A percentile compares a stretch with the other conserved stretches of the same genome.
These are phyloP conservation scores for Chlamydomonas schloesseri DNA, from an alignment of 139 green algal genomes.

Conservation along the genomic window DNA sequence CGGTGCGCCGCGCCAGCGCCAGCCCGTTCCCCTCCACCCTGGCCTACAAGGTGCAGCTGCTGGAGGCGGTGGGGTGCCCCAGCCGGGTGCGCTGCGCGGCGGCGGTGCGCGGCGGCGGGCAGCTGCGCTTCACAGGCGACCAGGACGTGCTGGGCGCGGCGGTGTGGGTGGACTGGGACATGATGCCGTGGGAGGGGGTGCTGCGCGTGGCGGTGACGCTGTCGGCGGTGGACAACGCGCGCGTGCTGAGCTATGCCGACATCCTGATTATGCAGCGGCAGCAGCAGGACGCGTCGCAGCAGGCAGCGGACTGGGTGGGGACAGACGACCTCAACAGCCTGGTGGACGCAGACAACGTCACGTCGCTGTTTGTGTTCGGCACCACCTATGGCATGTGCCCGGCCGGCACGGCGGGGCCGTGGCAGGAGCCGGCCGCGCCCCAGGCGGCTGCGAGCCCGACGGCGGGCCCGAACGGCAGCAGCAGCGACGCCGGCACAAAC, in stretches of 20 bases:
- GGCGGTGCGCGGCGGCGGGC: not conserved
- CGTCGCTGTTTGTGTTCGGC: slow-evolving; percentile 19
- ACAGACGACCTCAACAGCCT: no score
- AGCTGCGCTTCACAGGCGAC: not conserved
- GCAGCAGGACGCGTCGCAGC: no score
- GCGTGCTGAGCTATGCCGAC: no score
- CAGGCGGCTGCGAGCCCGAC: not conserved
- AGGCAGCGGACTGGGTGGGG: no score
- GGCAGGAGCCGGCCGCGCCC: not conserved
- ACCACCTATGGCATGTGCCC: slow-evolving; percentile 25
- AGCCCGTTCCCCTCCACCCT: slow-evolving; percentile 13
- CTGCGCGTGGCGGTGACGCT: slow-evolving; percentile 15
- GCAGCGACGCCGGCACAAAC: no score
- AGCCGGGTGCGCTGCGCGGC: not conserved
- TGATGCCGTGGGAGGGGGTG: not conserved
- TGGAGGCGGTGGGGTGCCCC: not conserved
- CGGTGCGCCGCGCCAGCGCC: not conserved
- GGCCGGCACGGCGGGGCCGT: slow-evolving; percentile 3
- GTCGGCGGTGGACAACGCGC: not conserved
- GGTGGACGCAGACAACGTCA: not conserved
- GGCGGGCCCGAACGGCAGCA: not conserved
- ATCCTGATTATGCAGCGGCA: not conserved
- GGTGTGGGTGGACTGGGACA: not conserved
- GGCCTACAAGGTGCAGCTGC: not conserved
- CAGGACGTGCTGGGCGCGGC: not conserved